Conservation (phyloP, 2,329 filamentous ascomycete species). For the Penicillium sp. region DNA sequence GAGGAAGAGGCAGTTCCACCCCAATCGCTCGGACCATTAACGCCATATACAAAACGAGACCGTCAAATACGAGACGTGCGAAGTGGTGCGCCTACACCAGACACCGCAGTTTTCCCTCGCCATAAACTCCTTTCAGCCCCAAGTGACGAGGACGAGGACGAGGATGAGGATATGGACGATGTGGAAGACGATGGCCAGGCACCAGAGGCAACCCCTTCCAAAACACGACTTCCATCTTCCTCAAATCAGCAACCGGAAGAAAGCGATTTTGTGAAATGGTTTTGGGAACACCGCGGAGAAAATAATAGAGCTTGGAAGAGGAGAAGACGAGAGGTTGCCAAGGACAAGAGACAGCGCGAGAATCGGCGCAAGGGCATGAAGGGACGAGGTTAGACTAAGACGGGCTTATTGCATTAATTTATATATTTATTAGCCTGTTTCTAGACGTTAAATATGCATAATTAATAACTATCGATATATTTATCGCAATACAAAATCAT, state of each 20-base stretch:
- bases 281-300: slow-evolving; percentile 52
- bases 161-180: slow-evolving; percentile 16
- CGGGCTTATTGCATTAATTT: not conserved
- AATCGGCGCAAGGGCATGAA: slow-evolving; percentile 51
- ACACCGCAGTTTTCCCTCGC: slow-evolving; percentile 70
- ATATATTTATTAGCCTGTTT: not conserved
- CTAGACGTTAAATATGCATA: not conserved
- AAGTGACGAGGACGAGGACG: slow-evolving; percentile 21
- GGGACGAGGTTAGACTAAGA: slow-evolving; percentile 28
- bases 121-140: slow-evolving; percentile 28
- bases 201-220: slow-evolving; percentile 16
- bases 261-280: slow-evolving; percentile 60
- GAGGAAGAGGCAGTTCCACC: slow-evolving; percentile 45
- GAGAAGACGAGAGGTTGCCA: slow-evolving; percentile 56
- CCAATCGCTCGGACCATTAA: slow-evolving; percentile 57
- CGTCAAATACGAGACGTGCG: slow-evolving; percentile 63
- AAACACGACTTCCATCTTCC: slow-evolving; percentile 7
- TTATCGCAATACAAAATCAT: not conserved
- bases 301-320: slow-evolving; percentile 52
- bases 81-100: slow-evolving; percentile 89
- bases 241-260: slow-evolving; percentile 32
- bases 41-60: slow-evolving; percentile 77
- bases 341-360: slow-evolving; percentile 57
- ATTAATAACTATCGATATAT: not conserved
- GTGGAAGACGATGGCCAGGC: not conserved